Evolutionary conservation across 768 basidiomycete genomes (phyloP), one percentile per base, ranked within the genome.

Genomic region (Symmetrospora coprosmae): DNA sequence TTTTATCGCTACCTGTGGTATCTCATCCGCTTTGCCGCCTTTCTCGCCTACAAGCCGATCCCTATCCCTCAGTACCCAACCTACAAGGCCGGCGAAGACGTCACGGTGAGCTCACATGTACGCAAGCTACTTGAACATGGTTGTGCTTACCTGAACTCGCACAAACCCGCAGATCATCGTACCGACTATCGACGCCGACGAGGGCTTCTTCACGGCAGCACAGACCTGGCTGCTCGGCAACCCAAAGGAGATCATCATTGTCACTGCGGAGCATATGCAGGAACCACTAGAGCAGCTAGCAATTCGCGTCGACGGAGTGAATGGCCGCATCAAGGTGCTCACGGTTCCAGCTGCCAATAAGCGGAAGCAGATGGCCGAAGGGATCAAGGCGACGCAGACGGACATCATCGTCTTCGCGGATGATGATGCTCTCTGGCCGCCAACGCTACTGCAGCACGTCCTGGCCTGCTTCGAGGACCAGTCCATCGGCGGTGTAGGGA

Each of bases 1-100:
- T 90, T 91, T 72, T 91, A 86, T 75, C 87, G 87, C 41, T 91
- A 91, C 76, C 77, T 91, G 61, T 91, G 88, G 89, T 92, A 84
- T 73, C 70, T 83, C 67, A 88, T 94, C 66, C 86, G 88, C 70
- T 71, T 92, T 28, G 73, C 79, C 34, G 89, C 87, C n/a, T 79
- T 80, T 23, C 76, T 78, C 67, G 80, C 83, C 40, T 91, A 91
- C 75, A 80, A 82, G 61, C 88, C 88, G n/a, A 81, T 92, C 45
- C 88, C 87, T 1, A 75, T 90, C 14, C 89, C 89, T 50, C 81
- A 85, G 75, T 84, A 87, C 71, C 87, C 89, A 1, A 91, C 88
- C 21, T 92, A 91, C 71, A 75, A 86, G 68, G 85, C 88, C 50
- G 78, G 80, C 1, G 89, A 94, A 71, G 89, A 94, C 76, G 89